Percentiles rank a stretch among this genome's conserved stretches.
Conservation (phyloP, 2,329 filamentous ascomycete species). For the Fusarium decemcellulare region DNA sequence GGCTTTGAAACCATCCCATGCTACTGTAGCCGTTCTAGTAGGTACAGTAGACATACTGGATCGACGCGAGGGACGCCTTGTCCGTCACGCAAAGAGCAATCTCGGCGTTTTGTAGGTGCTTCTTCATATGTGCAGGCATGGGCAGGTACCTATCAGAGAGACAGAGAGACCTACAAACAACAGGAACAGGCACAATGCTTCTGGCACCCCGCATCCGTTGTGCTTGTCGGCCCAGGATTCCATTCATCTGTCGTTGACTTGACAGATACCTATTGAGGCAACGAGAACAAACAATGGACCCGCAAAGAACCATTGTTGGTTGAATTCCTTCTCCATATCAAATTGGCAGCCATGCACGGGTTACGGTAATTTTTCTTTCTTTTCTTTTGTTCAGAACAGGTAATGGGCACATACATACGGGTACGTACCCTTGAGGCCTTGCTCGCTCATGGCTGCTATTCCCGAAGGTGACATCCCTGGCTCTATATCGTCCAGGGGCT, state of each 20-base stretch:
- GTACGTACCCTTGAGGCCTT: constrained; percentile 8
- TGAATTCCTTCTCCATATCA: constrained; percentile 10
- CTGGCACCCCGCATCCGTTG: constrained; percentile 21
- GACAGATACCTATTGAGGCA: neutral
- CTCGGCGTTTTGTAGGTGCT: neutral
- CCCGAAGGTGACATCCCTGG: constrained; percentile 39
- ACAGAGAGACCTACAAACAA: too few relatives aligned
- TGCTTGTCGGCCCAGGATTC: constrained; percentile 10
- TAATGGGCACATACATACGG: neutral
- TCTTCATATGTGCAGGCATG: too few relatives aligned
- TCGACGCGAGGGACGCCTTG: constrained; percentile 20
- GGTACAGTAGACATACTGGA: neutral
- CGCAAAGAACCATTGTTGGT: constrained; percentile 6
- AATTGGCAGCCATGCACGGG: constrained; percentile 15
- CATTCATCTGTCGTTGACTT: neutral
- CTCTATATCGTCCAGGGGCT: constrained; percentile 26
- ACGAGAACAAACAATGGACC: constrained; percentile 12
- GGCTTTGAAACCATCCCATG: constrained; percentile 32
- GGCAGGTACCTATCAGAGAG: too few relatives aligned
- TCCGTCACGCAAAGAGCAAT: constrained; percentile 3
- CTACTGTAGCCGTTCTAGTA: constrained; percentile 6
- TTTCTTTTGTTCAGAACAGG: constrained; percentile 12
- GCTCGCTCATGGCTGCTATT: constrained; percentile 30
- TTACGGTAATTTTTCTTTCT: constrained; percentile 12
- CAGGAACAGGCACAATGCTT: neutral